These are phyloP conservation scores for Leccinum boreale DNA, from an alignment of 768 basidiomycete genomes.

Conservation along the genomic window DNA sequence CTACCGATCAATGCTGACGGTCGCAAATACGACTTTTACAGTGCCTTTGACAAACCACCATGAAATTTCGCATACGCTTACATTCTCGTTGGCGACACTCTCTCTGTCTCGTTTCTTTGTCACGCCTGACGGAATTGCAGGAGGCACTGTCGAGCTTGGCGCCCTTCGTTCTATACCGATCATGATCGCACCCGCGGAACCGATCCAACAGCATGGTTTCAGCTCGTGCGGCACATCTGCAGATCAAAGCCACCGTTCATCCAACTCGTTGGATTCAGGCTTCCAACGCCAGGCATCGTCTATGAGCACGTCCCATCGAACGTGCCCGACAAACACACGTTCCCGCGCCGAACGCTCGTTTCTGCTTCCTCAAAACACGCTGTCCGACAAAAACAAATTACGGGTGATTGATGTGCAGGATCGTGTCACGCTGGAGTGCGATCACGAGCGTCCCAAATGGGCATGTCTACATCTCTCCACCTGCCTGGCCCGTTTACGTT, in stretches of 20 bases:
- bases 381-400: neutral
- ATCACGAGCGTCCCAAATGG: neutral
- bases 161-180: slow-evolving; percentile 17
- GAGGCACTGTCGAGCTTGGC: neutral
- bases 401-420: neutral
- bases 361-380: neutral
- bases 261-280: slow-evolving; percentile 1
- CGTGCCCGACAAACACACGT: neutral
- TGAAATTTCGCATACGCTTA: neutral
- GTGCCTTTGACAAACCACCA: neutral
- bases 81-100: neutral
- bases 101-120: neutral
- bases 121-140: neutral
- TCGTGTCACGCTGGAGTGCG: neutral
- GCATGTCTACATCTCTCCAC: neutral
- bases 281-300: slow-evolving; percentile 1
- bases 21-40: neutral
- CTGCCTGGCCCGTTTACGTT: slow-evolving; percentile 15
- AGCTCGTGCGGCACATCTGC: slow-evolving; percentile 1
- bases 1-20: slow-evolving; percentile 3
- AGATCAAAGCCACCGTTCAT: slow-evolving; percentile 15
- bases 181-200: slow-evolving; percentile 15
- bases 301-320: neutral
- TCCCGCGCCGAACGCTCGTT: neutral
- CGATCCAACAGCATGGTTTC: slow-evolving; percentile 8